phyloP scores from a whole-genome alignment of 1,139 yeast genomes.

The Geotrichum reessii region DNA sequence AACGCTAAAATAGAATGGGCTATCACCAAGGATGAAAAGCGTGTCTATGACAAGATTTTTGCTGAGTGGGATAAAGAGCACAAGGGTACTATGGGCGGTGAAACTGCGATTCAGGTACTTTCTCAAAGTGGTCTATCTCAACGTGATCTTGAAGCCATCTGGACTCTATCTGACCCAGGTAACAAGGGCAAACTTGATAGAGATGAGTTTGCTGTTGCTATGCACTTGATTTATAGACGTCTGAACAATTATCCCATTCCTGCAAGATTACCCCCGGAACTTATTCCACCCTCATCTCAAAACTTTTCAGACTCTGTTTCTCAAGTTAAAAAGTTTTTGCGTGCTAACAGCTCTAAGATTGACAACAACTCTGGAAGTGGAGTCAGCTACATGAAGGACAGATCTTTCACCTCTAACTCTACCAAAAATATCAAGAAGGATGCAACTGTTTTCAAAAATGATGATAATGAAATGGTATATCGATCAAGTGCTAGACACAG shows the following conservation, averaged over 20 bases:
- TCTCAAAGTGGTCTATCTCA: conserved; percentile 86
- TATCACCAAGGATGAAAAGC: conserved; percentile 79
- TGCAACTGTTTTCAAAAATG: conserved; percentile 58
- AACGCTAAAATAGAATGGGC: conserved; percentile 54
- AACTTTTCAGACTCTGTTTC: conserved; percentile 44
- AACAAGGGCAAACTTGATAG: conserved; percentile 78
- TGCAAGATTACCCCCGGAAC: conserved; percentile 48
- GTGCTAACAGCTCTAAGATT: conserved; percentile 22
- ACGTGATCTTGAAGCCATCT: conserved; percentile 78
- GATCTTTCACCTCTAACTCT: conserved; percentile 27
- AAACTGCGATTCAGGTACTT: conserved; percentile 77
- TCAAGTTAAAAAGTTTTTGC: conserved; percentile 47
- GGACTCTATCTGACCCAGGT: conserved; percentile 90
- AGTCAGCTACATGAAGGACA: conserved; percentile 27
- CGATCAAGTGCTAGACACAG: conserved; percentile 65
- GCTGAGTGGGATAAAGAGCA: conserved; percentile 74
- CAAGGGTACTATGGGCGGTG: conserved; percentile 74
- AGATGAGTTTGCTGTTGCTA: conserved; percentile 89
- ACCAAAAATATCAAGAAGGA: conserved; percentile 43
- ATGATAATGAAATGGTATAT: conserved; percentile 56
- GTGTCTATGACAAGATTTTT: conserved; percentile 80
- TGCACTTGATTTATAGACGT: conserved; percentile 83
- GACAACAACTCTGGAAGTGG: conserved; percentile 22
- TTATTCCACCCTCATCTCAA: conserved; percentile 77
- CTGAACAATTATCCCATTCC: conserved; percentile 79